Base-by-base conservation (phyloP, 805 yeast genomes). In the Isabelozyma heimii region DNA sequence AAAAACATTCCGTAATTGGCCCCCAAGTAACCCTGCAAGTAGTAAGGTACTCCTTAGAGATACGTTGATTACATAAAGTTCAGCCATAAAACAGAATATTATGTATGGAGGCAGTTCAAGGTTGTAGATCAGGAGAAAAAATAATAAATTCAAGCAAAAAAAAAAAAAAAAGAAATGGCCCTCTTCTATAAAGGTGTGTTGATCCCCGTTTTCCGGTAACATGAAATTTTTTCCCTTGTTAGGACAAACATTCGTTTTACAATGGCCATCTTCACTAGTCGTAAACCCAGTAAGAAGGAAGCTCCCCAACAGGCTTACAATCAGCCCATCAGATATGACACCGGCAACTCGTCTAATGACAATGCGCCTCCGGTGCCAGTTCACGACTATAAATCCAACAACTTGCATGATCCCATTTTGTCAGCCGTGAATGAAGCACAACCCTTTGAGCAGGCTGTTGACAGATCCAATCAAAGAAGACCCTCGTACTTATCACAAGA, bases 401-500 rank as follows among this genome's bases (percentile, higher is more conserved):
- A 84, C 42, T 81, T 84, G 26, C 89, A 87, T 57, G 97, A 91
- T 70, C 97, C 97, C n/a, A 85, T 94, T 51, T 73, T 94, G 53
- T 79, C 86, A 37, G 99, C 99, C 3, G 95, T 94, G 42, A 91
- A 87, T 62, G 98, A 92, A 68, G 92, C 87, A 8, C 98, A 94
- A 73, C 99, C 99, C 8, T 94, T 89, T 65, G 97, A 94, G 69
- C 75, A 73, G 58, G 79, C 79, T 39, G 70, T 68, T 44, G 63
- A 60, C 45, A 55, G 57, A 40, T 48, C 54, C 26, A 55, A 62
- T 59, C 65, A 54, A 61, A 74, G 72, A 66, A 67, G 73, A 66
- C 78, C 72, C 20, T 65, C 72, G 49, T 73, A 66, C 56, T 63
- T 68, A 49, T 65, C 72, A 16, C 79, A 82, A 39, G 82, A 80